Percentiles rank a stretch among this genome's conserved stretches.
phyloP scores from a whole-genome alignment of 805 yeast genomes.

The Ogataea ganodermae region DNA sequence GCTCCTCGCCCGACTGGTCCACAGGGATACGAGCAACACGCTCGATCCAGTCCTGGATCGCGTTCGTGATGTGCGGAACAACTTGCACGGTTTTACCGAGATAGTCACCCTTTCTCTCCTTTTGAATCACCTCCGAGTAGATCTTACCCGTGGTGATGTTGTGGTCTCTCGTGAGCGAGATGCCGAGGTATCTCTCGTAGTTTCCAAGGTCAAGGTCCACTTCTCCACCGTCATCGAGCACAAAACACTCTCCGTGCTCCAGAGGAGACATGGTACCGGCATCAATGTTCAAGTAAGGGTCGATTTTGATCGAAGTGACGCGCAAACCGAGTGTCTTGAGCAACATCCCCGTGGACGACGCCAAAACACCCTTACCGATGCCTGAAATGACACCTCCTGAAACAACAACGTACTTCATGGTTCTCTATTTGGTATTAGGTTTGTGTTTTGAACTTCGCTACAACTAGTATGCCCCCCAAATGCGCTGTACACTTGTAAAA shows the following conservation, averaged over 20 bases:
- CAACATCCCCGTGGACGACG: conserved; percentile 94
- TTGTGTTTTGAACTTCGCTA: background rate
- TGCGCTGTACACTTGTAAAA: conserved; percentile 1
- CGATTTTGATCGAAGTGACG: conserved; percentile 96
- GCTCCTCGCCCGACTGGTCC: conserved; percentile 82
- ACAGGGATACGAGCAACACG: conserved; percentile 89
- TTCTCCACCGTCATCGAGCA: conserved; percentile 98
- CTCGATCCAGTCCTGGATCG: conserved; percentile 98
- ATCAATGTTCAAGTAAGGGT: conserved; percentile 98
- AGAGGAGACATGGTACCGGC: conserved; percentile 99
- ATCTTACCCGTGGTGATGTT: conserved; percentile 98
- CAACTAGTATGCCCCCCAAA: conserved; percentile 7
- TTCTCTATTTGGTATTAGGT: background rate
- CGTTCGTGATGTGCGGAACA: conserved; percentile 96
- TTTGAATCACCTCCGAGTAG: conserved; percentile 89
- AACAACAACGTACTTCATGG: conserved; percentile 97
- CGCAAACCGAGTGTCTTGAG: conserved; percentile 91
- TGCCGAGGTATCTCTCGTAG: conserved; percentile 94
- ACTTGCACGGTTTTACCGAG: conserved; percentile 99
- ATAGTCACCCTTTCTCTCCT: conserved; percentile 95
- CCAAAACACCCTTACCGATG: conserved; percentile 98
- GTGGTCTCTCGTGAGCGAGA: conserved; percentile 90
- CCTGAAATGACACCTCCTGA: conserved; percentile 99
- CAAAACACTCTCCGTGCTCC: conserved; percentile 99
- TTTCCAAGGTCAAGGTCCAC: conserved; percentile 97